Evolutionary conservation across 352 stramenopile genomes (phyloP), one percentile per base, ranked within the genome.

Genomic region (Plasmopara muralis): DNA sequence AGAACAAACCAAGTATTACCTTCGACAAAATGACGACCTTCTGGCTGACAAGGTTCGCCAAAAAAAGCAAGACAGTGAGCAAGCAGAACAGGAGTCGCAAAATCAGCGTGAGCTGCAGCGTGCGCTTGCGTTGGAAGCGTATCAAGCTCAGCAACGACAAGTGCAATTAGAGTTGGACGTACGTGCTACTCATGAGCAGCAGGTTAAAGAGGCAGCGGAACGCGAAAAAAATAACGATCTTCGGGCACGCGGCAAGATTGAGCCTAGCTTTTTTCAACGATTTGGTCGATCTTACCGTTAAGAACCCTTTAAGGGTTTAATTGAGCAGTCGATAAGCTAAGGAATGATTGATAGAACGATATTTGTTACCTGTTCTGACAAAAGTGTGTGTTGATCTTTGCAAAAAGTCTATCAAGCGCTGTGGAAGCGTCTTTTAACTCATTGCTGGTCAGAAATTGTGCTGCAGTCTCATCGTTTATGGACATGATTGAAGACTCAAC

Each of bases 221-320:
- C 74, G 81, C 33, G 81, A 88, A 51, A 72, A 73, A 55, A 50
- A 55, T 18, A 81, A 85, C 35, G 60, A 60, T 1, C 66, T 80
- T 14, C 66, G 67, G 30, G 69, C 76, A 35, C 72, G 64, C 12
- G 76, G 78, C 25, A 81, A 83, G 47, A 80, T 89, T 25, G 76
- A 91, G 44, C 63, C 69, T n/a, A 60, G 60, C 4, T 91, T 91
- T 58, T 91, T 91, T 59, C 72, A 85, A 46, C 59, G 51, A 28
- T 91, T 91, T 44, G 81, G 77, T 28, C 66, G 65, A 28, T 89
- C 81, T n/a, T 91, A 88, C 62, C 77, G 81, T 70, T 91, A 43
- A 61, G 50, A 14, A 39, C 14, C 13, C 12, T 28, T 4, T 16
- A 15, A 52, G 13, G 35, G 16, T 2, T 7, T 53, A 43, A 50